Conservation (phyloP, 257 asterid genomes). For the Dorcoceras hygrometricum region DNA sequence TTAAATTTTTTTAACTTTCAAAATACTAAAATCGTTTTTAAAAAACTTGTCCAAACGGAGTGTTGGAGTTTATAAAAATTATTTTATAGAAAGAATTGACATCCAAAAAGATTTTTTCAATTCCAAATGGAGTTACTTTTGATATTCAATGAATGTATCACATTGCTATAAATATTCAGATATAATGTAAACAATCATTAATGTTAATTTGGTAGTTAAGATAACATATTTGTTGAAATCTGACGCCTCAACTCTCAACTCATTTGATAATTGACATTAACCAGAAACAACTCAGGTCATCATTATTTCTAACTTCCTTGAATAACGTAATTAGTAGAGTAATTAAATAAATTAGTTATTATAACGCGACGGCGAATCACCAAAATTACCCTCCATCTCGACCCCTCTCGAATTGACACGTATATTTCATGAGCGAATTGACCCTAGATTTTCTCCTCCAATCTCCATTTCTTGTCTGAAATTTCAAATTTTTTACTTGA, state of each 20-base stretch:
- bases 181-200: too few species aligned
- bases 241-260: slow-evolving; percentile 33
- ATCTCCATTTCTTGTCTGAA: slow-evolving; percentile 29
- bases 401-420: background rate
- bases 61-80: too few species aligned
- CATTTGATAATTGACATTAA: slow-evolving; percentile 27
- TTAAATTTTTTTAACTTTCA: too few species aligned
- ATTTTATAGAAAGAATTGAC: too few species aligned
- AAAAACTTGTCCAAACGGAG: too few species aligned
- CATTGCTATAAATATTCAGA: too few species aligned
- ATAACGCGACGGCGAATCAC: background rate
- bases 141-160: too few species aligned
- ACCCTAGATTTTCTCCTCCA: slow-evolving; percentile 32
- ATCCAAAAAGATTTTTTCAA: too few species aligned
- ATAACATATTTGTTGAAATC: background rate
- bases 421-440: slow-evolving; percentile 16
- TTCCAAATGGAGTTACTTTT: too few species aligned
- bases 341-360: background rate
- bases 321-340: slow-evolving; percentile 7
- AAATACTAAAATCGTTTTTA: too few species aligned
- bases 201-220: too few species aligned
- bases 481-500: slow-evolving; percentile 12
- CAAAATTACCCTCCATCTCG: slow-evolving; percentile 28
- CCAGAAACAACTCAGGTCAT: slow-evolving; percentile 26
- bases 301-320: slow-evolving; percentile 7